Conservation (phyloP, 257 asterid genomes). For the Craterostigma plantagineum region DNA sequence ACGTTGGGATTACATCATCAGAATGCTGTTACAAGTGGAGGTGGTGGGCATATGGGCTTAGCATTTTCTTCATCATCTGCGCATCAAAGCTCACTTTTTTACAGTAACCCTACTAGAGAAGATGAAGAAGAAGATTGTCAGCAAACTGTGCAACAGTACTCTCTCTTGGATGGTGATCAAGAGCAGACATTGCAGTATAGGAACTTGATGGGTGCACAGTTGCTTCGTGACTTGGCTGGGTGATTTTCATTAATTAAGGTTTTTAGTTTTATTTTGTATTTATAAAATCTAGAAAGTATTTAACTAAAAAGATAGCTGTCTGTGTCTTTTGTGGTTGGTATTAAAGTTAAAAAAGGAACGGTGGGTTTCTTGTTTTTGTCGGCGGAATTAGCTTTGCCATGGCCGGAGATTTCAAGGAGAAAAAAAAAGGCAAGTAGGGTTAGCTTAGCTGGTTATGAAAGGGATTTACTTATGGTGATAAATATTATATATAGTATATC, state of each 20-base stretch:
- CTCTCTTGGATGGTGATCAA: conserved; percentile 52
- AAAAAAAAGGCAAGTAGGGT: neutral
- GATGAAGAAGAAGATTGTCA: conserved; percentile 70
- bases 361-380: conserved; percentile 11
- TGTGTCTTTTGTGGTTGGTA: conserved; percentile 3
- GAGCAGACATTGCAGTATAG: conserved; percentile 64
- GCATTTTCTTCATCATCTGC: conserved; percentile 25
- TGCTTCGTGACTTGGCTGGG: conserved; percentile 85
- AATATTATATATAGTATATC: no score
- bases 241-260: conserved; percentile 9
- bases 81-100: conserved; percentile 36
- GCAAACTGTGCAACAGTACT: conserved; percentile 24
- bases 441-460: no score
- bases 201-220: conserved; percentile 84
- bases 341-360: neutral
- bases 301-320: neutral
- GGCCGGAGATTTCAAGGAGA: conserved; percentile 7
- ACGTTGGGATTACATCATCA: conserved; percentile 65
- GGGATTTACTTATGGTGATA: no score
- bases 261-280: no score
- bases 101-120: conserved; percentile 13
- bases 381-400: conserved; percentile 18
- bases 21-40: conserved; percentile 5
- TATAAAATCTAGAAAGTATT: no score
- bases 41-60: conserved; percentile 31